Percentiles rank a stretch among this genome's conserved stretches.
These are phyloP conservation scores for Pestalotiopsis sp. DNA, from an alignment of 2,329 filamentous ascomycete genomes.

Conservation along the genomic window DNA sequence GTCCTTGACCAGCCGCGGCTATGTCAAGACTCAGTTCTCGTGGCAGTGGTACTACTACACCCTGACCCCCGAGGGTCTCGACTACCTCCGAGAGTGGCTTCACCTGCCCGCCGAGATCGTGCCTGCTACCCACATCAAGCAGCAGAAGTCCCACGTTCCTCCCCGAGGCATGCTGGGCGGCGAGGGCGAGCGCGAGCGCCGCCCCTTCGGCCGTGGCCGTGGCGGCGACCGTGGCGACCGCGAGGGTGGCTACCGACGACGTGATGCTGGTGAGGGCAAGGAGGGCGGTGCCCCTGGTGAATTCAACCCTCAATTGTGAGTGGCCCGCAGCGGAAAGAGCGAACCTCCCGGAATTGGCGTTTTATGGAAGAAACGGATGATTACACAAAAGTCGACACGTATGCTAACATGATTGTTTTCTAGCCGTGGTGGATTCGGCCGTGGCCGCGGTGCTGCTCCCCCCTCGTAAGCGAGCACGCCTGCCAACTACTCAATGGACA, in stretches of 20 bases:
- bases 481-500: conserved; percentile 39
- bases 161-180: conserved; percentile 96
- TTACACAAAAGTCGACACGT: background rate
- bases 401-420: conserved; percentile 33
- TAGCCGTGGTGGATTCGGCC: conserved; percentile 84
- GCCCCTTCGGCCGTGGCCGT: conserved; percentile 79
- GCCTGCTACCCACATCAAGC: conserved; percentile 99
- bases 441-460: conserved; percentile 79
- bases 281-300: conserved; percentile 90
- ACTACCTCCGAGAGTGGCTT: conserved; percentile 99
- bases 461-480: conserved; percentile 56
- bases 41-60: conserved; percentile 99
- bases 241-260: conserved; percentile 86
- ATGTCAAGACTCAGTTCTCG: conserved; percentile 99
- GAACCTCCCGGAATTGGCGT: background rate
- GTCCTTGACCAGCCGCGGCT: conserved; percentile 96
- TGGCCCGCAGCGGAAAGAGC: conserved; percentile 20
- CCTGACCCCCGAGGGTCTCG: conserved; percentile 97
- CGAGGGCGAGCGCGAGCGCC: conserved; percentile 77
- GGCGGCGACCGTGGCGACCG: conserved; percentile 58
- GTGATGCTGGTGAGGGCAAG: conserved; percentile 84
- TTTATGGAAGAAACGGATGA: conserved; percentile 7
- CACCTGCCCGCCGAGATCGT: conserved; percentile 99
- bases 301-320: conserved; percentile 88
- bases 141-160: conserved; percentile 97